Evolutionary conservation across 1,284 basidiomycete species (phyloP).

Genomic region (Salmacisia buchloeana): DNA sequence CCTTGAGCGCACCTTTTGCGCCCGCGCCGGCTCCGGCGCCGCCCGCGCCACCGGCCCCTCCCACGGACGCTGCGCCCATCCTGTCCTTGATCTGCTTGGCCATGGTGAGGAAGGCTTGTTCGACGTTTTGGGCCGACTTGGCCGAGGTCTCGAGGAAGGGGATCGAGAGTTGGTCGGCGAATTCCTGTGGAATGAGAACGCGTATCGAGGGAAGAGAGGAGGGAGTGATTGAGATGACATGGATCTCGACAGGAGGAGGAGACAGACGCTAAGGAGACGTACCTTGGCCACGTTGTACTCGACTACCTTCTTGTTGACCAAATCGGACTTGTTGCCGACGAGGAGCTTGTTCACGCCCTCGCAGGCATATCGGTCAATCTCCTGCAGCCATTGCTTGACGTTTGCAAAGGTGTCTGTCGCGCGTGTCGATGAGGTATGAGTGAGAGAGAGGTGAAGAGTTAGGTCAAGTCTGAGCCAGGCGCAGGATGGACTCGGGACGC

Average conservation of each 20-base stretch:
- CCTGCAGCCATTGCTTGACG: conserved; percentile 99
- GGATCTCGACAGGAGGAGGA: background rate
- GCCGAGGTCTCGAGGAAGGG: conserved; percentile 54
- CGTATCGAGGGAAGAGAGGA: background rate
- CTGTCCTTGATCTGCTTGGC: conserved; percentile 52
- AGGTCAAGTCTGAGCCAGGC: background rate
- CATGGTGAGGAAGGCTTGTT: conserved; percentile 55
- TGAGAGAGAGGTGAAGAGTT: background rate
- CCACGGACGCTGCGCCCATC: conserved; percentile 11
- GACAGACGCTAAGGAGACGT: background rate
- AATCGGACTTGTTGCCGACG: conserved; percentile 96
- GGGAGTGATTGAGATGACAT: conserved; percentile 1
- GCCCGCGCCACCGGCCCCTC: conserved; percentile 5
- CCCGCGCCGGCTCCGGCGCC: conserved; percentile 14
- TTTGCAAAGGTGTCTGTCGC: conserved; percentile 98
- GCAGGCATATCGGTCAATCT: conserved; percentile 97
- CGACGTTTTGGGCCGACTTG: conserved; percentile 55
- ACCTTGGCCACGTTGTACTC: conserved; percentile 94
- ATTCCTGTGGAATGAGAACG: conserved; percentile 11
- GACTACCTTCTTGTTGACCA: conserved; percentile 97
- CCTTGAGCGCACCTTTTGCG: conserved; percentile 48
- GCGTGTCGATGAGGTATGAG: no score
- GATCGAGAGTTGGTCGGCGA: conserved; percentile 50
- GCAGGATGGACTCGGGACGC: background rate
- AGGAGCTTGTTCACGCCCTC: conserved; percentile 98